Evolutionary conservation across 768 basidiomycete genomes (phyloP), one percentile per base, ranked within the genome.

Genomic region (Coprinellus aureogranulatus): DNA sequence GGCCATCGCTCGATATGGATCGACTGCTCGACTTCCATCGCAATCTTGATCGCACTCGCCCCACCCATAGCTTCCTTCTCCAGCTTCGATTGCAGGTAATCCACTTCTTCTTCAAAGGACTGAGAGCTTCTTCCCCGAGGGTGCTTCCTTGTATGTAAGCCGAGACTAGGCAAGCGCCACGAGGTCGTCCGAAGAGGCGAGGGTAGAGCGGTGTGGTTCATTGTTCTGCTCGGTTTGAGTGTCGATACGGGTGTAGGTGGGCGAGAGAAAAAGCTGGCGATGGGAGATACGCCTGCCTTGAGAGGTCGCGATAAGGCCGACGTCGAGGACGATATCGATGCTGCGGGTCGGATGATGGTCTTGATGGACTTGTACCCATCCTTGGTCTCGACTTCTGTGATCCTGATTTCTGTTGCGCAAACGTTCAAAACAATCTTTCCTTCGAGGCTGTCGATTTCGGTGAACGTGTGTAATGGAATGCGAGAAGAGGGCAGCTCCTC

Each of bases 71-170:
- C 50, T 23, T 52, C 50, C 20, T 52, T 52, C 34, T 52, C 50
- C 10, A 52, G 50, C 50, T 52, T 52, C 50, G 30, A 30, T 34
- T 52, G 50, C n/a, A 52, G 31, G 50, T 52, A 52, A 52, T 52
- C 50, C 31, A 52, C 34, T 34, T 52, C 50, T 39, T 52, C 50
- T 39, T 52, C 50, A 23, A 52, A n/a, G n/a, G n/a, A 49, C 25
- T 49, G 48, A 4, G 48, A 49, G 28, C 48, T 49, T 49, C 26
- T 49, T 20, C 27, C 27, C 26, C 48, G 28, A 39, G 31, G 14
- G 11, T 52, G 50, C 34, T 52, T 52, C 50, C 50, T 11, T n/a
- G n/a, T n/a, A 4, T 30, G 31, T 18, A 52, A 18, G 16, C 50
- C 50, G 34, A 52, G 50, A 30, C 50, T 52, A 20, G 50, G 50